phyloP scores from a whole-genome alignment of 2,329 filamentous ascomycete species.

The Aspergillus sp. region DNA sequence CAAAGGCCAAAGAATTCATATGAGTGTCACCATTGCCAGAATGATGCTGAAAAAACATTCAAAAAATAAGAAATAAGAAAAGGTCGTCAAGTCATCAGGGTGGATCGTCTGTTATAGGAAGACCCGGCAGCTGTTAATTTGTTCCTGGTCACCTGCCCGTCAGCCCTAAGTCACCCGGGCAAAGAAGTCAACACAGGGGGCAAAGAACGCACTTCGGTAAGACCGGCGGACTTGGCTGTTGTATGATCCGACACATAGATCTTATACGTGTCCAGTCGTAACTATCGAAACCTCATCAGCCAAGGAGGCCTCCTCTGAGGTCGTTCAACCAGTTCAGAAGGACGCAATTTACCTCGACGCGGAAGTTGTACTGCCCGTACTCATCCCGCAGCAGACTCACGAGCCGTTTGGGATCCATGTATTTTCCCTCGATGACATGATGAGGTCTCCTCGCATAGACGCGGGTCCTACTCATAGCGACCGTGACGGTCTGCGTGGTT shows the following conservation, averaged over 20 bases:
- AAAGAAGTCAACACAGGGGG: not conserved
- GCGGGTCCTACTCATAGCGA: not conserved
- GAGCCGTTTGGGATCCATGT: conserved; percentile 4
- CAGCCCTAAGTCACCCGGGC: not conserved
- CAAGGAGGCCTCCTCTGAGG: not conserved
- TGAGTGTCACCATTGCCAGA: not conserved
- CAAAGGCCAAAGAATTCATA: not conserved
- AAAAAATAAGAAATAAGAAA: not conserved
- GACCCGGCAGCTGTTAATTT: not conserved
- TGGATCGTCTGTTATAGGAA: not conserved
- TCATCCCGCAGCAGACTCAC: conserved; percentile 4
- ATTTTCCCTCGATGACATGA: conserved; percentile 8
- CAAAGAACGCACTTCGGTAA: not conserved
- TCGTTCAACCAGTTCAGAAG: not conserved
- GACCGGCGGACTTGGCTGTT: not conserved
- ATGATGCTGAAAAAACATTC: not conserved
- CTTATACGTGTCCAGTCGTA: conserved; percentile 11
- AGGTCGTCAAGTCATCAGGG: not conserved
- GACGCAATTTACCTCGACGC: conserved; percentile 5
- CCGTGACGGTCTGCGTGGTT: not conserved
- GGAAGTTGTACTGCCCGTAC: conserved; percentile 10
- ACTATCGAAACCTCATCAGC: conserved; percentile 1
- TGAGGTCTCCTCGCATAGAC: not conserved
- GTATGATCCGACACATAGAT: conserved; percentile 5
- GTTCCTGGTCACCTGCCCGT: not conserved